These are phyloP conservation scores for Gnomoniopsis sp. DNA, from an alignment of 2,329 filamentous ascomycete species.

Conservation along the genomic window DNA sequence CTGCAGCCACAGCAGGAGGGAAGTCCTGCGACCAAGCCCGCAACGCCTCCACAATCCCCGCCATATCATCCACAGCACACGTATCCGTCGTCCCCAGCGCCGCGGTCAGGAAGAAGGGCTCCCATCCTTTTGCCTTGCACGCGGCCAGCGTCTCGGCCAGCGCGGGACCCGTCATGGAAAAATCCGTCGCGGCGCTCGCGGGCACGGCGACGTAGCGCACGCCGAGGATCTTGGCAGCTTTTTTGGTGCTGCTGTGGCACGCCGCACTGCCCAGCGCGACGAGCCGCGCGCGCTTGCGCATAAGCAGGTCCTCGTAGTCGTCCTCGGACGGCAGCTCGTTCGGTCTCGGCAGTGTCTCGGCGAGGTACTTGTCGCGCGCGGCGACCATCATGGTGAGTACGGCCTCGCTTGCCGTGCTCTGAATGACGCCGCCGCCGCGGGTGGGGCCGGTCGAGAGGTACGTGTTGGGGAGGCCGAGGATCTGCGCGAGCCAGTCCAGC, in stretches of 20 bases:
- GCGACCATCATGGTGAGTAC: conserved; percentile 84
- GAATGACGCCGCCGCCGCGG: conserved; percentile 84
- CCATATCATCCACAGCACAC: conserved; percentile 82
- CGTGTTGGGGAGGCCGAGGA: conserved; percentile 68
- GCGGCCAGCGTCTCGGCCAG: conserved; percentile 61
- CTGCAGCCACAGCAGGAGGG: neutral
- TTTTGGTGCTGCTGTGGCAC: conserved; percentile 80
- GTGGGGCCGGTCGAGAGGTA: conserved; percentile 71
- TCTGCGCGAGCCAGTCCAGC: conserved; percentile 83
- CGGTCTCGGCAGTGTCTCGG: conserved; percentile 47
- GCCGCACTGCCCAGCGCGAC: conserved; percentile 79
- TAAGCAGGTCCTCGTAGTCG: conserved; percentile 63
- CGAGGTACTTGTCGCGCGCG: conserved; percentile 75
- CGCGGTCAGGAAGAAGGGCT: conserved; percentile 82
- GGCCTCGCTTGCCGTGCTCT: conserved; percentile 85
- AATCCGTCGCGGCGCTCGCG: conserved; percentile 59
- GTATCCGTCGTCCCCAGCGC: conserved; percentile 85
- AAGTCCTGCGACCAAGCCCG: conserved; percentile 27
- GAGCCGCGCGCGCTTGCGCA: conserved; percentile 63
- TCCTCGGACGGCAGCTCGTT: conserved; percentile 31
- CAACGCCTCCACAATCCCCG: conserved; percentile 56
- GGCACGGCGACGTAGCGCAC: conserved; percentile 73
- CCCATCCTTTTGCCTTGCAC: conserved; percentile 65
- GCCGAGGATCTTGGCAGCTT: conserved; percentile 81
- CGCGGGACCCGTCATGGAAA: conserved; percentile 64